These are phyloP conservation scores for Eustoma russellianum DNA, from an alignment of 257 asterid species.

Conservation along the genomic window DNA sequence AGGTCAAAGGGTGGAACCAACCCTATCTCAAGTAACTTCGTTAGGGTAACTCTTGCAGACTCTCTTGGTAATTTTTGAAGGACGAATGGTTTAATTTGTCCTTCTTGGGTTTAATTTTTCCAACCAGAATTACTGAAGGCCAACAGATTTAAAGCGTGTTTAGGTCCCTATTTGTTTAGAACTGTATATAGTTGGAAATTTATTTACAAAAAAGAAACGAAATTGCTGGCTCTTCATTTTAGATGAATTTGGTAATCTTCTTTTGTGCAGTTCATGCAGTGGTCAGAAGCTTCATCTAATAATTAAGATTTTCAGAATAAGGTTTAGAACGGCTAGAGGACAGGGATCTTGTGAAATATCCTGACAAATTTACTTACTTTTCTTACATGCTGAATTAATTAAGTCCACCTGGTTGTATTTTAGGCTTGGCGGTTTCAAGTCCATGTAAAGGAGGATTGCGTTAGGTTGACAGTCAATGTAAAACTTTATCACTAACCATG, in stretches of 20 bases:
- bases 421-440: too few species aligned
- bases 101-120: constrained; percentile 1
- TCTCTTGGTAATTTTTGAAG: constrained; percentile 33
- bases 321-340: neutral
- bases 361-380: neutral
- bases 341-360: neutral
- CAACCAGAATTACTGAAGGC: neutral
- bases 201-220: too few species aligned
- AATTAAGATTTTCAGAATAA: too few species aligned
- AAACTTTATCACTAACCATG: too few species aligned
- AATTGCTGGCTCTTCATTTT: too few species aligned
- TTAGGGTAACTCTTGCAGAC: constrained; percentile 31
- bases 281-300: too few species aligned
- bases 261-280: too few species aligned
- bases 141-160: neutral
- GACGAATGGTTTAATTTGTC: constrained; percentile 18
- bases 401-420: too few species aligned
- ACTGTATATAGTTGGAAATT: too few species aligned
- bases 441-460: too few species aligned
- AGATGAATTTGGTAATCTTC: too few species aligned
- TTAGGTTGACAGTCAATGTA: too few species aligned
- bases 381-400: neutral
- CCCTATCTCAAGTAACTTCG: constrained; percentile 35
- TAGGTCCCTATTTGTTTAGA: neutral
- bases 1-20: constrained; percentile 21